A percentile compares a stretch with the other conserved stretches of the same genome.
These are phyloP conservation scores for Torulaspora quercuum DNA, from an alignment of 805 yeast genomes.

Conservation along the genomic window DNA sequence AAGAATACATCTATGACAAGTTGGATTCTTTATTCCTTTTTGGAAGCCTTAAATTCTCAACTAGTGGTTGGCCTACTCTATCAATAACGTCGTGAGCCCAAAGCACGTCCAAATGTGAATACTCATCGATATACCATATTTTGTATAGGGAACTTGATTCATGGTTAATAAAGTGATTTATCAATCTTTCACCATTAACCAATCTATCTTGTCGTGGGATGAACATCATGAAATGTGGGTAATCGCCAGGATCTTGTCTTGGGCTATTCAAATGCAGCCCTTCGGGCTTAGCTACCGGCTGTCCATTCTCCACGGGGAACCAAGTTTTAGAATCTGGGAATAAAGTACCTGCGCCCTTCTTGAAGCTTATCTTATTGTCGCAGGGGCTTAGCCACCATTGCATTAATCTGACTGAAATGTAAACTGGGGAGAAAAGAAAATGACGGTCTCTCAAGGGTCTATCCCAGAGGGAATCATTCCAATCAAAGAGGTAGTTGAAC, in stretches of 20 bases:
- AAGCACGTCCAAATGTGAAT: constrained; percentile 84
- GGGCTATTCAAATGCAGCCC: constrained; percentile 27
- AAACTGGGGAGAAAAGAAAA: constrained; percentile 82
- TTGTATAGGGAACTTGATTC: constrained; percentile 45
- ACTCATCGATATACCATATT: constrained; percentile 47
- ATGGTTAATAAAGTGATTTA: constrained; percentile 56
- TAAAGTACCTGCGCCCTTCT: constrained; percentile 38
- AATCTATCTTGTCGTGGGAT: constrained; percentile 71
- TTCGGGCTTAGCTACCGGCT: constrained; percentile 13
- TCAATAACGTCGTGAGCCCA: constrained; percentile 83
- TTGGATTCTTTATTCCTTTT: constrained; percentile 5
- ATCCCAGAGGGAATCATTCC: constrained; percentile 83
- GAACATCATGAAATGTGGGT: constrained; percentile 63
- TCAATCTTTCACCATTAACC: constrained; percentile 69
- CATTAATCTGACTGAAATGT: constrained; percentile 76
- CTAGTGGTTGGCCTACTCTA: constrained; percentile 53
- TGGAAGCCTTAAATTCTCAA: constrained; percentile 35
- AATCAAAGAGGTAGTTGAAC: constrained; percentile 83
- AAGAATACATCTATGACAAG: background rate
- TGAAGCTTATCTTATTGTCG: constrained; percentile 42
- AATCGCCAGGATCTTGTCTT: constrained; percentile 37
- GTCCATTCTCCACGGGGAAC: constrained; percentile 42
- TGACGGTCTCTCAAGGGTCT: constrained; percentile 61
- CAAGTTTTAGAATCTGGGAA: constrained; percentile 53
- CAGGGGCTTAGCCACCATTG: constrained; percentile 79